A percentile compares a stretch with the other conserved stretches of the same genome.
These are phyloP conservation scores for Termitomyces eurrhizus DNA, from an alignment of 768 basidiomycete genomes.

Conservation along the genomic window DNA sequence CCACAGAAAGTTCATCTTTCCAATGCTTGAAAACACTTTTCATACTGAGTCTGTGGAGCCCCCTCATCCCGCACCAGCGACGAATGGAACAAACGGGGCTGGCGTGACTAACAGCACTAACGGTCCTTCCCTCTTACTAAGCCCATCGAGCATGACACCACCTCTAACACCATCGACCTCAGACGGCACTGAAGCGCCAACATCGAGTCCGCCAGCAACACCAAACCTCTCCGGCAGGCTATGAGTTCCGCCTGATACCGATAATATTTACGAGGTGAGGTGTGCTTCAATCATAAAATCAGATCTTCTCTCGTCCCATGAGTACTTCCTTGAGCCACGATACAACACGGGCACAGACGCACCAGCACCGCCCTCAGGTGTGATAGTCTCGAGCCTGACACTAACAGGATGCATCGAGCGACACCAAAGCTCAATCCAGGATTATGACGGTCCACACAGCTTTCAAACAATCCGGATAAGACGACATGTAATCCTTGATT, in stretches of 20 bases:
- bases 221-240: conserved; percentile 8
- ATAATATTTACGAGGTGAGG: conserved; percentile 55
- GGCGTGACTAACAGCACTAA: background rate
- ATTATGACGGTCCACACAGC: conserved; percentile 2
- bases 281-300: conserved; percentile 76
- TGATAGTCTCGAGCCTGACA: conserved; percentile 95
- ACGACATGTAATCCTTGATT: conserved; percentile 27
- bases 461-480: conserved; percentile 27
- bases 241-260: no score
- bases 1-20: conserved; percentile 52
- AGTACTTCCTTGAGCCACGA: conserved; percentile 36
- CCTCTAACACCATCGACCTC: background rate
- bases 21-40: conserved; percentile 15
- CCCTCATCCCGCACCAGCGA: background rate
- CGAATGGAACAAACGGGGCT: conserved; percentile 1
- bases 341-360: conserved; percentile 18
- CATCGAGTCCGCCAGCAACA: background rate
- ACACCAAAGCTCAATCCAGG: conserved; percentile 58
- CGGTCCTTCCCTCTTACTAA: background rate
- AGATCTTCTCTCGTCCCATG: conserved; percentile 77
- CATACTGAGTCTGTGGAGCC: background rate
- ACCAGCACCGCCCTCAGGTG: conserved; percentile 92
- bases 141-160: background rate
- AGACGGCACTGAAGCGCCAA: background rate
- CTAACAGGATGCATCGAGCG: conserved; percentile 72